Conservation (phyloP, 2,329 filamentous ascomycete species). For the Epichloe sibirici region DNA sequence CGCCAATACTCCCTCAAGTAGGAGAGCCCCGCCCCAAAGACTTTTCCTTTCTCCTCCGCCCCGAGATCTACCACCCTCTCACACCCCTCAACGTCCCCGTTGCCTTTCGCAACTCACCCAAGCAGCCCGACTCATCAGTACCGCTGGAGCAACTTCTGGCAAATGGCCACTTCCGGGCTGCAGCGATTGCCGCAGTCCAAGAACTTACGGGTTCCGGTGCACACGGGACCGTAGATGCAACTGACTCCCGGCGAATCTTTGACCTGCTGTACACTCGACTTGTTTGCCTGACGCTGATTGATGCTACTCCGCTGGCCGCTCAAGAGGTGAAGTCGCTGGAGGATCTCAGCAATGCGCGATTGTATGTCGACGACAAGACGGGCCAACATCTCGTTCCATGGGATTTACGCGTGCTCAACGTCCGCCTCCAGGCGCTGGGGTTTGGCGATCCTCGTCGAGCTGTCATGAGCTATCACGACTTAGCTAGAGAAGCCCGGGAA, state of each 20-base stretch:
- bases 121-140: conserved; percentile 50
- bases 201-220: conserved; percentile 41
- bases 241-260: conserved; percentile 57
- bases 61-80: conserved; percentile 74
- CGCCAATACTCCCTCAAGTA: conserved; percentile 16
- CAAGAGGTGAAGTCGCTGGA: conserved; percentile 54
- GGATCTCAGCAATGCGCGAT: conserved; percentile 43
- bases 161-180: conserved; percentile 66
- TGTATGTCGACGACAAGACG: conserved; percentile 42
- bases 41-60: conserved; percentile 67
- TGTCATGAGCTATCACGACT: conserved; percentile 82
- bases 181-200: conserved; percentile 55
- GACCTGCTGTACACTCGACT: conserved; percentile 69
- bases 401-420: conserved; percentile 70
- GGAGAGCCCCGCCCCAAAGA: conserved; percentile 40
- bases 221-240: conserved; percentile 32
- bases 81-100: conserved; percentile 47
- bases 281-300: conserved; percentile 68
- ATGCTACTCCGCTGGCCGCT: conserved; percentile 55
- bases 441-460: conserved; percentile 75
- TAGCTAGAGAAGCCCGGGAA: conserved; percentile 64
- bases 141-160: conserved; percentile 57
- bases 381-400: conserved; percentile 67
- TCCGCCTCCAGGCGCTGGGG: conserved; percentile 74
- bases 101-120: conserved; percentile 57